Percentiles rank a stretch among this genome's conserved stretches.
Evolutionary conservation across 1,284 basidiomycete species (phyloP).

Genomic region (Sporisorium exsertum): DNA sequence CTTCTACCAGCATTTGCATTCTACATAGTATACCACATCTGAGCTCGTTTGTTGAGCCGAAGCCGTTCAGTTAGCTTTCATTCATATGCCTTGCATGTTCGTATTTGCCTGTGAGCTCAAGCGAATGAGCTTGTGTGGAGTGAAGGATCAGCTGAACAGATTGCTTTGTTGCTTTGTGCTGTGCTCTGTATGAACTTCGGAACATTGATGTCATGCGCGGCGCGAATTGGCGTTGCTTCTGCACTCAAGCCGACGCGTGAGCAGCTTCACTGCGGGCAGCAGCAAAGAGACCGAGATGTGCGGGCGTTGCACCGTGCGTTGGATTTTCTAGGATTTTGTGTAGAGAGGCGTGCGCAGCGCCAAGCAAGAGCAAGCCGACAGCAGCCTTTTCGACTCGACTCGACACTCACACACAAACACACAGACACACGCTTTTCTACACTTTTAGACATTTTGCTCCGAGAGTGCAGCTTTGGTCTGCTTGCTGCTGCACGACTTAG

Average conservation of each 20-base stretch:
- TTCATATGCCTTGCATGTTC: background rate
- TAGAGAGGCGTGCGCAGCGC: background rate
- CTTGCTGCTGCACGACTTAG: conserved; percentile 3
- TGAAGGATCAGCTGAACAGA: background rate
- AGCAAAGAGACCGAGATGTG: background rate
- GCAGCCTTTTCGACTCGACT: background rate
- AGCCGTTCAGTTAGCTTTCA: background rate
- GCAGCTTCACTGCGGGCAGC: background rate
- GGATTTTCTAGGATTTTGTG: background rate
- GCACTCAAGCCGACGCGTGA: background rate
- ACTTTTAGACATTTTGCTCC: background rate
- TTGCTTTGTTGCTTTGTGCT: background rate
- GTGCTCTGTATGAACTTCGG: background rate
- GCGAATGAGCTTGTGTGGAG: background rate
- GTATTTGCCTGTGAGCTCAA: background rate
- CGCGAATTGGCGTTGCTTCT: background rate
- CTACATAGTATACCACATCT: background rate
- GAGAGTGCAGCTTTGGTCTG: background rate
- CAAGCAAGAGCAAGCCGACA: background rate
- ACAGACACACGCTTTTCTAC: background rate
- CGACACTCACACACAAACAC: background rate
- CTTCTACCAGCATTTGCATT: background rate
- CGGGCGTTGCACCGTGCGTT: background rate
- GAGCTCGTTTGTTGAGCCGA: background rate
- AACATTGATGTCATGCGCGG: conserved; percentile 6